phyloP scores from a whole-genome alignment of 176 grass and related monocot species.

The Rhynchospora pubera region DNA sequence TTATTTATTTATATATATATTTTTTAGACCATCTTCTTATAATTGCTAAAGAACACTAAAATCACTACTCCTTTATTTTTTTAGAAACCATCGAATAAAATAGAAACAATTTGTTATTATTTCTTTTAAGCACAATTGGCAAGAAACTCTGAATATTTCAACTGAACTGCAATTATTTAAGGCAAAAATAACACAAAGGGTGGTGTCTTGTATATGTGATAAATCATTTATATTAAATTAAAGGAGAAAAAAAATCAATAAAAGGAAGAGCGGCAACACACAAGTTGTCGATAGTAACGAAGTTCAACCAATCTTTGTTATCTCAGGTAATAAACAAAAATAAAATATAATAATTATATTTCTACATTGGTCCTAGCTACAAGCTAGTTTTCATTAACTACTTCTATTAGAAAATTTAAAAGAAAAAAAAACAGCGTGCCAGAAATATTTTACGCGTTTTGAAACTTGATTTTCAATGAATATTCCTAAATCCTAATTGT shows the following conservation, averaged over 20 bases:
- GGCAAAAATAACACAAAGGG: background rate
- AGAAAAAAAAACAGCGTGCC: background rate
- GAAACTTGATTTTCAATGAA: background rate
- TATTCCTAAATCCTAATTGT: background rate
- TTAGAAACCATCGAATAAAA: background rate
- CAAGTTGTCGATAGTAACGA: background rate
- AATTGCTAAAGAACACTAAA: background rate
- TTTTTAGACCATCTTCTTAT: background rate
- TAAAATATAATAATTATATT: background rate
- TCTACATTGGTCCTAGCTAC: background rate
- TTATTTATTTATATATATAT: background rate
- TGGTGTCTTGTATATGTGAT: background rate
- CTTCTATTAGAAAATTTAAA: background rate
- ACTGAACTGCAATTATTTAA: background rate
- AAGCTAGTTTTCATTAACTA: background rate
- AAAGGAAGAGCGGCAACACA: background rate
- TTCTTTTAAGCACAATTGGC: background rate
- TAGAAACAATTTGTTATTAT: background rate
- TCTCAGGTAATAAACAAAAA: background rate
- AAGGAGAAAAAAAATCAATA: background rate
- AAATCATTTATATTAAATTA: background rate
- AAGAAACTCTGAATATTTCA: background rate
- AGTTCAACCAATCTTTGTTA: background rate
- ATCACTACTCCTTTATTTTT: background rate
- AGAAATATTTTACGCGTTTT: background rate